Percentiles rank a stretch among this genome's conserved stretches.
Conservation (phyloP, 176 grass and related monocot species). For the Eragrostis nindensis region DNA sequence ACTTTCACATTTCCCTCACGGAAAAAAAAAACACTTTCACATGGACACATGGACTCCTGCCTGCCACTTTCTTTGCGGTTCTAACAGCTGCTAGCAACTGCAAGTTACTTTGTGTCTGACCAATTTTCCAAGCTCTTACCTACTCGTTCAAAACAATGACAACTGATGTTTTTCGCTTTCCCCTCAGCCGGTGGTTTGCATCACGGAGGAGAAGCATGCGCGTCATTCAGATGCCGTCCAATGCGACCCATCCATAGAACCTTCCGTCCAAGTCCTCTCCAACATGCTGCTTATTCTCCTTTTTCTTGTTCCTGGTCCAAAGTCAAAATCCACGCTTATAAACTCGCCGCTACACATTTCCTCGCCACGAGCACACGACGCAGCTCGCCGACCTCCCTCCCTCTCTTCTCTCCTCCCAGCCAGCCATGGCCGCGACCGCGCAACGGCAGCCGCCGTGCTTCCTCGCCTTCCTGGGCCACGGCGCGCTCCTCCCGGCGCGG, state of each 20-base stretch:
- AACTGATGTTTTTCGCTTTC: background rate
- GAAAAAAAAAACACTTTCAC: too few species aligned
- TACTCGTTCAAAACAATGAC: too few species aligned
- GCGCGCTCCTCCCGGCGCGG: conserved; percentile 26
- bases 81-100: too few species aligned
- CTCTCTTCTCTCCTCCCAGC: background rate
- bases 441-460: conserved; percentile 9
- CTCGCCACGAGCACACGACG: background rate
- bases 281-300: background rate
- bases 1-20: too few species aligned
- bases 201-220: background rate
- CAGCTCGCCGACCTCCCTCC: background rate
- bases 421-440: conserved; percentile 30
- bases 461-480: conserved; percentile 46
- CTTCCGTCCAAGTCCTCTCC: conserved; percentile 6
- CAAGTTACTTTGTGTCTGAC: too few species aligned
- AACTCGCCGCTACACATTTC: background rate
- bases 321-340: background rate
- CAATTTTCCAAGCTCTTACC: too few species aligned
- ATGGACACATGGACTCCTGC: too few species aligned
- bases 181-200: background rate
- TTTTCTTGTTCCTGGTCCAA: background rate
- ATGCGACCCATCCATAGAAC: background rate
- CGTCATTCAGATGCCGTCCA: background rate
- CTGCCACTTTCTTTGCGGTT: too few species aligned